Conservation (phyloP, 768 basidiomycete species). For the Auricularia cornea region DNA sequence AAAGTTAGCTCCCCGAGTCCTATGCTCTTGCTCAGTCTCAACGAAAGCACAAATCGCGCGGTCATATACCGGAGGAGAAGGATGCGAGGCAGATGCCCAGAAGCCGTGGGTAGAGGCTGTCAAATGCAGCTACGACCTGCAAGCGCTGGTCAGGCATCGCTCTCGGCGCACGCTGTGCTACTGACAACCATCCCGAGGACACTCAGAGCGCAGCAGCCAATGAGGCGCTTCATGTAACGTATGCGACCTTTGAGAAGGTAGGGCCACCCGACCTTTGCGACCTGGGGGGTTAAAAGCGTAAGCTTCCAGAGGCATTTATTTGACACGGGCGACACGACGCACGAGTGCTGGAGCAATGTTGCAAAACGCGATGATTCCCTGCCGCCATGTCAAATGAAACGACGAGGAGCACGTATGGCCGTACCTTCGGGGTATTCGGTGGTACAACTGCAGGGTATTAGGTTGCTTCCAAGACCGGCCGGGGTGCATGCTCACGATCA, state of each 20-base stretch:
- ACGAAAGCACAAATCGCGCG: slow-evolving; percentile 1
- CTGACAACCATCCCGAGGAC: slow-evolving; percentile 83
- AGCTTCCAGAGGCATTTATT: too few relatives aligned
- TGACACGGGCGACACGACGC: too few relatives aligned
- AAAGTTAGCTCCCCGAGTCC: slow-evolving; percentile 93
- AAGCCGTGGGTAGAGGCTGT: slow-evolving; percentile 57
- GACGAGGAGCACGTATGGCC: not conserved
- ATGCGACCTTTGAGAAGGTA: slow-evolving; percentile 83
- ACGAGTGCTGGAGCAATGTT: slow-evolving; percentile 81
- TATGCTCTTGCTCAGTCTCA: slow-evolving; percentile 20
- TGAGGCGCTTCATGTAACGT: slow-evolving; percentile 65
- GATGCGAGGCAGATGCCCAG: slow-evolving; percentile 77
- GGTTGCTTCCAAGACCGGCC: too few relatives aligned
- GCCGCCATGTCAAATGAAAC: not conserved
- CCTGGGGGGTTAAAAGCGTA: too few relatives aligned
- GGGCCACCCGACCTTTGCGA: slow-evolving; percentile 89
- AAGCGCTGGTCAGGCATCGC: not conserved
- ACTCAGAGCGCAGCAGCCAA: slow-evolving; percentile 68
- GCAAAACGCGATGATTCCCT: slow-evolving; percentile 86
- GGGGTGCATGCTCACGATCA: slow-evolving; percentile 33
- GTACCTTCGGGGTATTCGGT: slow-evolving; percentile 71
- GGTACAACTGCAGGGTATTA: slow-evolving; percentile 51
- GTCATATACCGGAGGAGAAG: slow-evolving; percentile 64
- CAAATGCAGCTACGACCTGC: slow-evolving; percentile 71
- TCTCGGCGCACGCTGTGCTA: slow-evolving; percentile 7